phyloP scores from a whole-genome alignment of 192 early-diverging fungal species.

The Umbelopsis sp. region DNA sequence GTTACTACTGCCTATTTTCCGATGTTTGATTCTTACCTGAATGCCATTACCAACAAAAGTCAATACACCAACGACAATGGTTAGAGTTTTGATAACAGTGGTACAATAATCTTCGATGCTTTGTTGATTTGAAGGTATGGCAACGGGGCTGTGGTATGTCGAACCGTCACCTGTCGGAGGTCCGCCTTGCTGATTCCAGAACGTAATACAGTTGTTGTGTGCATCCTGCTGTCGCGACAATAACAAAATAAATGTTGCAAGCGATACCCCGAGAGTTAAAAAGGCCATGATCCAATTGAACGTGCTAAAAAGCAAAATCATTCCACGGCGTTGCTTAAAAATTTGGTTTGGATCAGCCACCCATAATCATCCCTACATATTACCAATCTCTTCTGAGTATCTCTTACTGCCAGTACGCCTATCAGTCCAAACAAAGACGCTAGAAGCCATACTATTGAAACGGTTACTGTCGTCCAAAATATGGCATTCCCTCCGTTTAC shows the following conservation, averaged over 20 bases:
- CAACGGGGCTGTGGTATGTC: not conserved
- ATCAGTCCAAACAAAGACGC: not conserved
- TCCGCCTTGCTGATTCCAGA: conserved; percentile 4
- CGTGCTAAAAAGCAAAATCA: not conserved
- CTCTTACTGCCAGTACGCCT: not conserved
- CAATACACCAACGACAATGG: conserved; percentile 24
- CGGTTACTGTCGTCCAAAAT: not conserved
- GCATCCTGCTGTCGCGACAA: not conserved
- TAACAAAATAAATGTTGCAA: not conserved
- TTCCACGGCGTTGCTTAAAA: not conserved
- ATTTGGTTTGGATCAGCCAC: not conserved
- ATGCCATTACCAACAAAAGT: conserved; percentile 27
- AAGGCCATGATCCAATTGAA: conserved; percentile 17
- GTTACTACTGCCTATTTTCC: too few species aligned
- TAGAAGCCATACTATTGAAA: not conserved
- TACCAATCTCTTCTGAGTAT: not conserved
- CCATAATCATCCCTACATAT: not conserved
- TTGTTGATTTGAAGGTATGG: not conserved
- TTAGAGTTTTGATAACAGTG: conserved; percentile 1
- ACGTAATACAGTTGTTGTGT: not conserved
- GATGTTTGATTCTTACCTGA: conserved; percentile 27
- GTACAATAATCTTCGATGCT: conserved; percentile 18
- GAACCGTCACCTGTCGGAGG: not conserved
- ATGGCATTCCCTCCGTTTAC: not conserved
- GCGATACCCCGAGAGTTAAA: not conserved